Evolutionary conservation across 495 filamentous ascomycete species (phyloP), one percentile per base, ranked within the genome.

Genomic region (Hyaloscypha hepaticicola): DNA sequence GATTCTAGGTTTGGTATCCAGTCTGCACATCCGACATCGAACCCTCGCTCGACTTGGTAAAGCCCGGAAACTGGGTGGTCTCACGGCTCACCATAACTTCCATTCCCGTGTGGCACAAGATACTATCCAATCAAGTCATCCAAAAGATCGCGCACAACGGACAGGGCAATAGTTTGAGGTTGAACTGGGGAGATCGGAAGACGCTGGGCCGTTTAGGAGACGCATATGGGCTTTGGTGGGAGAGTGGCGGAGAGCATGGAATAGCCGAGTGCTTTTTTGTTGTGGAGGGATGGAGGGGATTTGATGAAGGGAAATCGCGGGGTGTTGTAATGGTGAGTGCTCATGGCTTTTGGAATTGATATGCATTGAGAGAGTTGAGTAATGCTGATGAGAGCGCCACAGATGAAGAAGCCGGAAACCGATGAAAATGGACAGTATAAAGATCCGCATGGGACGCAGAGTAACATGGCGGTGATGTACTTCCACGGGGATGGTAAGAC

Each of bases 21-120:
- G 62, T 49, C 21, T 64, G 62, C 53, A 48, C 49, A 1, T 58
- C 55, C 3, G 62, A 64, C 16, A 58, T 64, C 27, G 34, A 64
- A 22, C 62, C 62, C 1, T 51, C 24, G 3, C 5, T 64, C 1
- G 38, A 64, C 22, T 22, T 64, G 45, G 49, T 41, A 5, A 53
- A 53, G 19, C 25, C 53, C 16, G 53, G 62, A 5, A 58, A 33
- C 26, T 57, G 53, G 53, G 33, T 25, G 16, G 41, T 64, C n/a
- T 49, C 62, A 5, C 22, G 28, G 19, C 16, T 64, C 9, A 34
- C n/a, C 16, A 50, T 58, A 25, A 34, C 26, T 5, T 49, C 52
- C 6, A 33, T 58, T 9, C 33, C 34, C 8, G 61, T 55, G 9
- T 56, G 27, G 22, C 24, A 38, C 22, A 63, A 27, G 24, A 45